A percentile compares a stretch with the other conserved stretches of the same genome.
Conservation (phyloP, 306 rosid genomes). For the Cucurbita moschata region DNA sequence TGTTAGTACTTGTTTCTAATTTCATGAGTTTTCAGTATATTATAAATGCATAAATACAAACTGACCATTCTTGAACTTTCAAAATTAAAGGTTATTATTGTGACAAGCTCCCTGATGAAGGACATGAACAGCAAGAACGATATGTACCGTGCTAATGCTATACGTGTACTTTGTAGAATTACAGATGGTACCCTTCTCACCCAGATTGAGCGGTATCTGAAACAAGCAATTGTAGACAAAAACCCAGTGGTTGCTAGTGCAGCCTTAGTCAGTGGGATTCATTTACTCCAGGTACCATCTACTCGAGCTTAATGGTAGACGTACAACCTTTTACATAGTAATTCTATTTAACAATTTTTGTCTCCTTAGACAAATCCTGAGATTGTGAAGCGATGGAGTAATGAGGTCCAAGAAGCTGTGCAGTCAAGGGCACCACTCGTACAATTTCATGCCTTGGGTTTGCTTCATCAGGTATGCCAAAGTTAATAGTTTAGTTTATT, state of each 20-base stretch:
- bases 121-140: conserved; percentile 97
- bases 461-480: conserved; percentile 79
- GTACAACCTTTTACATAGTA: neutral
- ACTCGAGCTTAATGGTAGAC: neutral
- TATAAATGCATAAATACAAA: conserved; percentile 10
- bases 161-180: conserved; percentile 91
- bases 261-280: conserved; percentile 95
- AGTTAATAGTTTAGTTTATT: conserved; percentile 8
- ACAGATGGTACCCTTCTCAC: conserved; percentile 95
- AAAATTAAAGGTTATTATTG: conserved; percentile 57
- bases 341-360: neutral
- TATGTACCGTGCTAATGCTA: conserved; percentile 97
- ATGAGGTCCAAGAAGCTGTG: conserved; percentile 98
- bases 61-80: conserved; percentile 18
- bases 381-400: conserved; percentile 98
- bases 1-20: conserved; percentile 25
- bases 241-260: conserved; percentile 99
- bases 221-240: conserved; percentile 95
- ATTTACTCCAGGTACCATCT: conserved; percentile 73
- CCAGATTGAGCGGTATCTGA: conserved; percentile 88
- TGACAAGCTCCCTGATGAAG: conserved; percentile 98
- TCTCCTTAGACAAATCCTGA: conserved; percentile 71
- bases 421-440: conserved; percentile 98
- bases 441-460: conserved; percentile 87
- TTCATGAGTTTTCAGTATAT: neutral